Conservation (phyloP, 805 yeast species). For the Ogataea wickerhamii region DNA sequence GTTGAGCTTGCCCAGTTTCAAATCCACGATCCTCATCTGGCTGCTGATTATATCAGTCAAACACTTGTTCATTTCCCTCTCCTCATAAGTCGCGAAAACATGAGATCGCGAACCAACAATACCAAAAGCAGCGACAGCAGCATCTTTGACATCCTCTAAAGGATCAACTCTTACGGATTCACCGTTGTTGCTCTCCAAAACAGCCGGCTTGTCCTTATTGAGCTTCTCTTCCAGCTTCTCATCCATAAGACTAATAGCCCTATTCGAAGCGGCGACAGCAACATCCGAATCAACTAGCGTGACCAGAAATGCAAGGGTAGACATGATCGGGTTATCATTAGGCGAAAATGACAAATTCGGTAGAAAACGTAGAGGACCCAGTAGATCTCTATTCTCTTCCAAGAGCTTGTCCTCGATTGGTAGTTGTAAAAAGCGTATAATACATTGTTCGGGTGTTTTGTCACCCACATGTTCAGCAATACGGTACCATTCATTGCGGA, state of each 20-base stretch:
- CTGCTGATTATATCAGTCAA: constrained; percentile 56
- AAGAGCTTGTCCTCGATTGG: constrained; percentile 78
- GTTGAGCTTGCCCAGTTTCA: constrained; percentile 56
- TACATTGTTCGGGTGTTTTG: constrained; percentile 74
- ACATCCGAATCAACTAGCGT: constrained; percentile 82
- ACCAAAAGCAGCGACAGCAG: constrained; percentile 68
- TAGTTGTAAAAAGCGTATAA: constrained; percentile 70
- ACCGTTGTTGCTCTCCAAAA: constrained; percentile 12
- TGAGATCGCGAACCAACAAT: constrained; percentile 75
- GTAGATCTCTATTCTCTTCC: constrained; percentile 41
- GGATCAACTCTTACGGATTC: constrained; percentile 19
- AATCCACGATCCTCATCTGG: constrained; percentile 58
- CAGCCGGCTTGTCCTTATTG: constrained; percentile 28
- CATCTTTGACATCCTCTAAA: constrained; percentile 45
- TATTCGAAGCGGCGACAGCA: constrained; percentile 73
- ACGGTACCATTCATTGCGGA: constrained; percentile 74
- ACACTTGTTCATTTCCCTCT: constrained; percentile 65
- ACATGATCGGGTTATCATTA: constrained; percentile 88
- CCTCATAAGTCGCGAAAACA: constrained; percentile 76
- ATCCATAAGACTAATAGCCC: constrained; percentile 53
- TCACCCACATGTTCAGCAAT: constrained; percentile 65
- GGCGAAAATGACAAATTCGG: constrained; percentile 82
- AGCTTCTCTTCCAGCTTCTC: constrained; percentile 39
- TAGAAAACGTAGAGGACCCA: constrained; percentile 77
- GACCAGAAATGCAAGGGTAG: constrained; percentile 85